A percentile compares a stretch with the other conserved stretches of the same genome.
phyloP scores from a whole-genome alignment of 1,284 basidiomycete species.

The Papiliotrema terrestris region DNA sequence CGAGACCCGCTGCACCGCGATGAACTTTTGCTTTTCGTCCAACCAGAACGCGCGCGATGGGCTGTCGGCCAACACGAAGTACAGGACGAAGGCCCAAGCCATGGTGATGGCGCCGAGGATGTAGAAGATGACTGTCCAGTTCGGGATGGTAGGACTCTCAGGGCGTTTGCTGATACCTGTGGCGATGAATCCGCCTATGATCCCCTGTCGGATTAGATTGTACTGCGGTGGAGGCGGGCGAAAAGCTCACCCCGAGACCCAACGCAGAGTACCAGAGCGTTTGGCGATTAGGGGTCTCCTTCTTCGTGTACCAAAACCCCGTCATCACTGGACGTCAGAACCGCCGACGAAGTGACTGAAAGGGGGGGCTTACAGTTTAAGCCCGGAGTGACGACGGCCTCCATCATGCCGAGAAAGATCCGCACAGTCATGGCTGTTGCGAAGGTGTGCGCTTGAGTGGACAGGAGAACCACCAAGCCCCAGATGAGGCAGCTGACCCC shows the following conservation, averaged over 20 bases:
- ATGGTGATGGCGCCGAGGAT: conserved; percentile 17
- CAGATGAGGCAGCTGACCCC: conserved; percentile 21
- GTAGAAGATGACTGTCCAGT: background rate
- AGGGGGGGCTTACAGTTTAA: conserved; percentile 16
- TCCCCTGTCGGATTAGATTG: conserved; percentile 9
- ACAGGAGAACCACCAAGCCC: conserved; percentile 18
- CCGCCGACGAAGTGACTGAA: conserved; percentile 1
- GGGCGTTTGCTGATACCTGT: too few relatives aligned
- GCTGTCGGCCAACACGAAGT: conserved; percentile 20
- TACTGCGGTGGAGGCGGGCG: background rate
- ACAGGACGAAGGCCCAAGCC: conserved; percentile 15
- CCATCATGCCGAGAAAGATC: conserved; percentile 28
- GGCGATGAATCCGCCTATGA: background rate
- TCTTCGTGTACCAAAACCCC: conserved; percentile 31
- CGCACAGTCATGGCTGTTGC: conserved; percentile 18
- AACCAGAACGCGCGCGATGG: conserved; percentile 1
- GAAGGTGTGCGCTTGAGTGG: conserved; percentile 17
- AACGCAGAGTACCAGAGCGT: conserved; percentile 19
- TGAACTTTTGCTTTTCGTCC: background rate
- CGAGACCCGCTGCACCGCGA: background rate
- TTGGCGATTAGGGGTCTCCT: conserved; percentile 27
- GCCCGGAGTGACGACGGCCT: conserved; percentile 21
- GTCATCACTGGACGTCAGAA: conserved; percentile 8
- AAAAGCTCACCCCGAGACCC: background rate
- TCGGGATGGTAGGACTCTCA: background rate